Evolutionary conservation across 208 protist genomes (phyloP).

Genomic region (Leishmania turanica): DNA sequence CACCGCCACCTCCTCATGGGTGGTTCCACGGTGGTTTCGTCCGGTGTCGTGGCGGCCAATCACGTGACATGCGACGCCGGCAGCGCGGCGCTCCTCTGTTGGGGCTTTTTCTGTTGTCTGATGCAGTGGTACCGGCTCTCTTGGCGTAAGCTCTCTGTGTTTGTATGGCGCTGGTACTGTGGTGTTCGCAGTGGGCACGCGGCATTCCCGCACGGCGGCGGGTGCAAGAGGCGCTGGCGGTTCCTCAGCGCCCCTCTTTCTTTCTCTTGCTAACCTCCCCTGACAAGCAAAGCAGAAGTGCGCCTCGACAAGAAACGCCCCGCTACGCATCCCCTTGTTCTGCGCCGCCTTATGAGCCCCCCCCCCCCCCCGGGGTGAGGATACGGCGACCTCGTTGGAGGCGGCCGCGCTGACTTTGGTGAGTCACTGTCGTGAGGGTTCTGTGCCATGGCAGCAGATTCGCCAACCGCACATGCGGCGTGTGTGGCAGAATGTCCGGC

Average conservation of each 20-base stretch:
- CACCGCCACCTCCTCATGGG: neutral
- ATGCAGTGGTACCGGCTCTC: neutral
- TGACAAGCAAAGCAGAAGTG: neutral
- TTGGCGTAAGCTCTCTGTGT: neutral
- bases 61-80: neutral
- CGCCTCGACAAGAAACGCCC: neutral
- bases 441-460: neutral
- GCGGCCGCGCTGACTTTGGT: neutral
- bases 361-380: too few relatives aligned
- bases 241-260: neutral
- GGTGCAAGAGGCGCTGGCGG: neutral
- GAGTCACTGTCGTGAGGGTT: neutral
- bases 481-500: neutral
- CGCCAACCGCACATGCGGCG: neutral
- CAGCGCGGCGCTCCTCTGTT: neutral
- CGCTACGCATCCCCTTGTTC: neutral
- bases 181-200: neutral
- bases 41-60: neutral
- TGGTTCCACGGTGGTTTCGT: neutral
- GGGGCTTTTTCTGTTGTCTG: neutral
- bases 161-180: conserved; percentile 1
- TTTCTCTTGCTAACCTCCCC: neutral
- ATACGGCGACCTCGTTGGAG: neutral
- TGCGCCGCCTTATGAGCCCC: neutral
- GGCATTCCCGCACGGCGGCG: neutral